phyloP scores from a whole-genome alignment of 371 early-diverging fungal species.

The Mucor velutinosus region DNA sequence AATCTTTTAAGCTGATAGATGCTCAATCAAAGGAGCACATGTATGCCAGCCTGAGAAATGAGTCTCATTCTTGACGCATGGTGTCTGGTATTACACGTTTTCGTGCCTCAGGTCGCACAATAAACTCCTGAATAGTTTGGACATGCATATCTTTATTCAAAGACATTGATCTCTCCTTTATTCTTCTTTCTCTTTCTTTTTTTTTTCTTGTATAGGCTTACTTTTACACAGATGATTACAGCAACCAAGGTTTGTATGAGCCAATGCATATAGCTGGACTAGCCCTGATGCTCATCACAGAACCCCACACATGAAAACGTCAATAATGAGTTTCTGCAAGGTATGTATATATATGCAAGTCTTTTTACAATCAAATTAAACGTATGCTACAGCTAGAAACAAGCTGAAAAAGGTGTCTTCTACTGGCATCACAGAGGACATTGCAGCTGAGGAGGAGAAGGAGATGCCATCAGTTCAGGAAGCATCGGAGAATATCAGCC shows the following conservation, averaged over 20 bases:
- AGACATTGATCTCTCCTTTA: not conserved
- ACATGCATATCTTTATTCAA: not conserved
- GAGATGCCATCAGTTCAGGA: not conserved
- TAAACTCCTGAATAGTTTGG: not conserved
- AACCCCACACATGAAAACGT: not conserved
- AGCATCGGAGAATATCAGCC: not conserved
- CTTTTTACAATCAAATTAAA: not conserved
- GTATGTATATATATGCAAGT: not conserved
- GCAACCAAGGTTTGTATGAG: not conserved
- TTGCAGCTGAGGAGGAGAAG: not conserved
- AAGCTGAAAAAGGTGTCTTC: not conserved
- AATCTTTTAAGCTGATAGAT: not conserved
- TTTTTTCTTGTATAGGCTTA: not conserved
- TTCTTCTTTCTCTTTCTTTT: not conserved
- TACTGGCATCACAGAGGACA: not conserved
- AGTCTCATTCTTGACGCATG: not conserved
- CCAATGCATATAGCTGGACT: no score
- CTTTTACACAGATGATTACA: not conserved
- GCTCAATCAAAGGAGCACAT: not conserved
- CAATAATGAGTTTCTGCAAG: not conserved
- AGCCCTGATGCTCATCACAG: not conserved
- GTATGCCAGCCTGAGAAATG: not conserved
- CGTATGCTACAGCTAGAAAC: not conserved
- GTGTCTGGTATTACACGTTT: not conserved
- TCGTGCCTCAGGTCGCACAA: not conserved